Evolutionary conservation across 2,329 filamentous ascomycete genomes (phyloP), one percentile per base, ranked within the genome.

Genomic region (Epichloe brachyelytri): DNA sequence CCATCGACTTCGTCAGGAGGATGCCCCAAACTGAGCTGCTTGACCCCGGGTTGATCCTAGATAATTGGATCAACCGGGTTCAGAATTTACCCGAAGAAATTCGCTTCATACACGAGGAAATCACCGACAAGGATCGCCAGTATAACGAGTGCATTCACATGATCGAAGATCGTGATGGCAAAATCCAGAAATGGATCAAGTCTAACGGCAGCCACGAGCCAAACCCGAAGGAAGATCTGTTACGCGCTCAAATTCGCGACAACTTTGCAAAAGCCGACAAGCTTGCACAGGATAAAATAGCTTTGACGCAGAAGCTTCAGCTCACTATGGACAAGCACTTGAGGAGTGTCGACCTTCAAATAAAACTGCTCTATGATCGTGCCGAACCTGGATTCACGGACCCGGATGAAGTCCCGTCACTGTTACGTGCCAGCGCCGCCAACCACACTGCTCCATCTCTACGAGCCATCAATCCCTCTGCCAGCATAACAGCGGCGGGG

Each of bases 61-160:
- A 91, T 65, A 85, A 89, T 65, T 90, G 85, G 74, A 80, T 84
- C 63, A 80, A 83, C 64, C 76, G 72, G 68, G 84, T 85, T 19
- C 82, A 85, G 60, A 93, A 93, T 61, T 75, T 91, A 30, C 86
- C 86, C 55, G 85, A 87, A 56, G 87, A 93, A 68, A 82, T 93
- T 53, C 82, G 83, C 19, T 89, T 90, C 69, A 76, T 91, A 55
- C 84, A 90, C 61, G 86, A 90, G 63, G 87, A 93, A 68, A 86
- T 91, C 56, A 75, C 82, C 62, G 83, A 86, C 63, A 91, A 90
- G 66, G 87, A 94, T 64, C 76, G 79, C 47, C 75, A 81, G 56
- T 85, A 87, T 58, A 73, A 79, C 61, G 82, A 87, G 46, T 83
- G 83, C 63, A 72, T 83, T 53, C 76, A 79, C 54, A 76, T 78